A percentile compares a stretch with the other conserved stretches of the same genome.
Evolutionary conservation across 805 yeast species (phyloP).

Genomic region (Lipomyces kockii): DNA sequence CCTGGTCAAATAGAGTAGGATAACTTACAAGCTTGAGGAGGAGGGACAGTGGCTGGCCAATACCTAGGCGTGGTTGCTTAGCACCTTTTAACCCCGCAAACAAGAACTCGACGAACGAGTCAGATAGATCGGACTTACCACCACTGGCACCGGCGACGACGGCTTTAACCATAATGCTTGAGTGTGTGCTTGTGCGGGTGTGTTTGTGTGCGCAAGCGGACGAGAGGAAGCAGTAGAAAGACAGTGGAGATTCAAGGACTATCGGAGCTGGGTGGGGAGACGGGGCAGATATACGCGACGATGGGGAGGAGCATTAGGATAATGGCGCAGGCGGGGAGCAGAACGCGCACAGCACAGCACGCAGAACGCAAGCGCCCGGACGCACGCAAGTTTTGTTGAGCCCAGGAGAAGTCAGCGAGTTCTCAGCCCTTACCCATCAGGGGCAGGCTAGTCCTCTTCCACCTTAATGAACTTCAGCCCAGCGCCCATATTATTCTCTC

Average conservation of each 20-base stretch:
- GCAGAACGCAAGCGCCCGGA: neutral
- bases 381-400: neutral
- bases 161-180: conserved; percentile 46
- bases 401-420: neutral
- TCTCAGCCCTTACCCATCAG: neutral
- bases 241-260: neutral
- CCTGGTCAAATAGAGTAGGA: neutral
- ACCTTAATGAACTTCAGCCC: no score
- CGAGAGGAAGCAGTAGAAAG: neutral
- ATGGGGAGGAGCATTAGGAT: neutral
- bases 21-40: conserved; percentile 61
- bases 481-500: no score
- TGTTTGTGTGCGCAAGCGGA: neutral
- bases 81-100: neutral
- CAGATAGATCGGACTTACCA: conserved; percentile 22
- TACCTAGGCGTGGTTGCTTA: conserved; percentile 53
- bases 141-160: conserved; percentile 71
- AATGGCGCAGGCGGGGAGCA: neutral
- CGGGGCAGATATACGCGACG: neutral
- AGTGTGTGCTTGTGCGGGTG: neutral
- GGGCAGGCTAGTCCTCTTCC: neutral
- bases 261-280: neutral
- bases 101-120: neutral
- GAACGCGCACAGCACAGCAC: neutral
- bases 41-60: conserved; percentile 89